Evolutionary conservation across 441 rosid genomes (phyloP), one percentile per base, ranked within the genome.

Genomic region (Hypseocharis bilobata): DNA sequence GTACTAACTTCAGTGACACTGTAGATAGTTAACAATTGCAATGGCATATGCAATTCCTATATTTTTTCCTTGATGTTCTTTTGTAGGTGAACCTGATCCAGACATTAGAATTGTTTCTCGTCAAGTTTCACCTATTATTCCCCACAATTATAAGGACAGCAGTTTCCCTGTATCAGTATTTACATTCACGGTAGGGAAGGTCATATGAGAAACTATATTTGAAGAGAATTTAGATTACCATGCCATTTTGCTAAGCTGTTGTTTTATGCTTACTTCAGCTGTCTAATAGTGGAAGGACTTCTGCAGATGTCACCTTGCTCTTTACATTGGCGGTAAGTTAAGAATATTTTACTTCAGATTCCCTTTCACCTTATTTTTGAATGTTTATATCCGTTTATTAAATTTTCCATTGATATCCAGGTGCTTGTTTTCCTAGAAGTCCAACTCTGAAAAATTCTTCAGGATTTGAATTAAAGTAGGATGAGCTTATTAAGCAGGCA

Each of bases 121-220:
- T 55, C 81, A 77, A 69, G 57, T 77, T 17, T 77, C 81, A 0
- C 81, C 81, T 19, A 67, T 77, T 62, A 70, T 77, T 70, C 81
- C 81, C 57, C 73, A 77, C 52, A 77, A 73, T 62, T 77, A 77
- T 64, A 77, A 62, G 62, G 81, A 77, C 19, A 77, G 81, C 70
- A 77, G 81, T 66, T 66, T 73, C 54, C 81, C 81, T 26, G 81
- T 70, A 20, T 70, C 81, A n/a, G 77, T 70, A 47, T 73, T 77
- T 61, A 77, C 77, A 30, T 77, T 70, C 73, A 77, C 68, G 73
- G 81, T 77, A 76, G 26, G 78, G 61, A 59, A 65, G 44, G n/a
- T 34, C 28, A 23, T 28, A 55, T 8, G 30, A 51, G 25, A 25
- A 52, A 61, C 36, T 52, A 42, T 29, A 63, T 20, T 49, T 44